Percentiles rank a stretch among this genome's conserved stretches.
phyloP scores from a whole-genome alignment of 495 filamentous ascomycete genomes.

The Immersiella caudata region DNA sequence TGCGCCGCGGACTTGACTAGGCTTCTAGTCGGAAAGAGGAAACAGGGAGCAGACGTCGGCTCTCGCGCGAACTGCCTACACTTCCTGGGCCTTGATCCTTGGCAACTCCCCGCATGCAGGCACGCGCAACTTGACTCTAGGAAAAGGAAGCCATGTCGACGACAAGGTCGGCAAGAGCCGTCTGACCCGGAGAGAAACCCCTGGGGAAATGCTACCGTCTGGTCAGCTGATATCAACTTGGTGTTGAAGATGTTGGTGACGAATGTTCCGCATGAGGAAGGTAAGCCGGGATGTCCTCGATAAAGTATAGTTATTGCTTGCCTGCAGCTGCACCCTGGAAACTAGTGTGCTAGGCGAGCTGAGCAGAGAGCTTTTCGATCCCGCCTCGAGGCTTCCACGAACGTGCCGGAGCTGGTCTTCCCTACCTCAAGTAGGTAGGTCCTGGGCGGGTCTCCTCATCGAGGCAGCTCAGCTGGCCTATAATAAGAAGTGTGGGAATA shows the following conservation, averaged over 20 bases:
- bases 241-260: neutral
- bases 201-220: neutral
- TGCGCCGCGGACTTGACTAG: neutral
- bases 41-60: neutral
- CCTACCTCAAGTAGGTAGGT: neutral
- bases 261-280: neutral
- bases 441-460: neutral
- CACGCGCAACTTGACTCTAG: neutral
- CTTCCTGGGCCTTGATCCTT: neutral
- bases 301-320: neutral
- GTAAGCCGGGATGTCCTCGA: neutral
- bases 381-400: neutral
- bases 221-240: neutral
- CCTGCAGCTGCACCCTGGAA: neutral
- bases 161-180: neutral
- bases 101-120: neutral
- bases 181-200: neutral
- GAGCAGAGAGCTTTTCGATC: neutral
- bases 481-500: constrained; percentile 11
- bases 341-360: neutral
- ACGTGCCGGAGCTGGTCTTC: neutral
- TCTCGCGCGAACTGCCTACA: neutral
- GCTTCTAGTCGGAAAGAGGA: neutral
- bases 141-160: neutral
- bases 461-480: constrained; percentile 14